phyloP scores from a whole-genome alignment of 2,329 filamentous ascomycete genomes.

The Ophiostoma quercus region DNA sequence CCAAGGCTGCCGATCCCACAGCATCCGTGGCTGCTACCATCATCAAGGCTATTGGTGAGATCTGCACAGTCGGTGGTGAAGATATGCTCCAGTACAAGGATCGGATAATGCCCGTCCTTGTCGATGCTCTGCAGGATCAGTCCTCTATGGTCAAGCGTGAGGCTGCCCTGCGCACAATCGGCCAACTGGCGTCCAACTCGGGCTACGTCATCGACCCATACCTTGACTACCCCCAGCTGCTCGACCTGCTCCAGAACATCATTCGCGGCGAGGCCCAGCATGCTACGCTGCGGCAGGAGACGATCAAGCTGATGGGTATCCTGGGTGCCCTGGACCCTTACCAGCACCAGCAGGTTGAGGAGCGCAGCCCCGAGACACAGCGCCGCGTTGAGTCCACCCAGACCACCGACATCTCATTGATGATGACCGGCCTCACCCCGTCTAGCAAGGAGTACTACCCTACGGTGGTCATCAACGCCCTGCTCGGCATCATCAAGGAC shows the following conservation, averaged over 20 bases:
- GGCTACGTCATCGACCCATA: conserved; percentile 98
- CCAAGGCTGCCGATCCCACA: conserved; percentile 80
- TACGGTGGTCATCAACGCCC: conserved; percentile 92
- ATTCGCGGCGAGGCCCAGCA: conserved; percentile 85
- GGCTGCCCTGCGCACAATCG: conserved; percentile 82
- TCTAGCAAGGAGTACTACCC: conserved; percentile 98
- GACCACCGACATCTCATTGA: conserved; percentile 88
- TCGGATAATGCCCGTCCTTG: conserved; percentile 87
- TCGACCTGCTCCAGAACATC: conserved; percentile 88
- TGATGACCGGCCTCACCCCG: conserved; percentile 95
- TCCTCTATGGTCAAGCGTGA: conserved; percentile 86
- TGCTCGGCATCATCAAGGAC: conserved; percentile 88
- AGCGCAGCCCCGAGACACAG: conserved; percentile 78
- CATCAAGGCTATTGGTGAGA: conserved; percentile 88
- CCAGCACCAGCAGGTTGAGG: conserved; percentile 88
- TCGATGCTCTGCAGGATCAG: conserved; percentile 89
- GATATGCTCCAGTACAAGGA: conserved; percentile 92
- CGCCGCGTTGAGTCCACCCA: conserved; percentile 57
- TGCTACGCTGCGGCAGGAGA: conserved; percentile 80
- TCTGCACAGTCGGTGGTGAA: conserved; percentile 88
- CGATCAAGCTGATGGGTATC: conserved; percentile 94
- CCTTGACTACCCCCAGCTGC: conserved; percentile 85
- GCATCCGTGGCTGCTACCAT: conserved; percentile 89
- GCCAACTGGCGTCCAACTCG: conserved; percentile 89
- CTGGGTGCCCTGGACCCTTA: conserved; percentile 93